A percentile compares a stretch with the other conserved stretches of the same genome.
Evolutionary conservation across 2,329 filamentous ascomycete species (phyloP).

Genomic region (Botrytis deweyae): DNA sequence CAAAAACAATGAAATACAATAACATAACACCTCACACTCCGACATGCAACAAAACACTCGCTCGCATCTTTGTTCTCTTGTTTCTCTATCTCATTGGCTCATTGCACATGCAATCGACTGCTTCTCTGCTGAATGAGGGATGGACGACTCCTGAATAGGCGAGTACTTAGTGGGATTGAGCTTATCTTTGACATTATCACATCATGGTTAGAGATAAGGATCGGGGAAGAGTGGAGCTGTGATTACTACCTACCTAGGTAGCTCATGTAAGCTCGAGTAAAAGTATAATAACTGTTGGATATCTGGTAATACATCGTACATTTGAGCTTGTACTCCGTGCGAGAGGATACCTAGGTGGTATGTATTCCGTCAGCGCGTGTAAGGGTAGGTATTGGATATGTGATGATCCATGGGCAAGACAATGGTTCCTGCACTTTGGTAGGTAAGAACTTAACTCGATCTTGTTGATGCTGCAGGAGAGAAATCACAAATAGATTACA

Average conservation of each 20-base stretch:
- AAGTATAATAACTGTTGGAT: not conserved
- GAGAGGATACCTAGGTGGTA: too few species aligned
- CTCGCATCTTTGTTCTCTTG: not conserved
- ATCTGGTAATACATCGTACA: not conserved
- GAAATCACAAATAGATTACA: not conserved
- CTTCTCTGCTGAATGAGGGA: not conserved
- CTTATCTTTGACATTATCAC: not conserved
- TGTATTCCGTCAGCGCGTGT: not conserved
- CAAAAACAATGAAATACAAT: not conserved
- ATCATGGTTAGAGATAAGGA: not conserved
- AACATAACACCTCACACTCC: conserved; percentile 11
- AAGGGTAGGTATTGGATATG: not conserved
- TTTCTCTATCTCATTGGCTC: not conserved
- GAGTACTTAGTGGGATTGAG: not conserved
- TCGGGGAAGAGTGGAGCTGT: not conserved
- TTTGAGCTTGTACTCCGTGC: not conserved
- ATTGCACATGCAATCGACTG: not conserved
- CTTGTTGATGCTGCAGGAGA: not conserved
- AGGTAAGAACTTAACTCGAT: not conserved
- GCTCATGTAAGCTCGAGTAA: not conserved
- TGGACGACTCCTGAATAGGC: conserved; percentile 14
- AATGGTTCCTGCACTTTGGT: not conserved
- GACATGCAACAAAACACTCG: conserved; percentile 11
- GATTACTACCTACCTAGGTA: not conserved
- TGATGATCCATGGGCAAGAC: not conserved